phyloP scores from a whole-genome alignment of 2,329 filamentous ascomycete genomes.

The Stenocarpella maydis region DNA sequence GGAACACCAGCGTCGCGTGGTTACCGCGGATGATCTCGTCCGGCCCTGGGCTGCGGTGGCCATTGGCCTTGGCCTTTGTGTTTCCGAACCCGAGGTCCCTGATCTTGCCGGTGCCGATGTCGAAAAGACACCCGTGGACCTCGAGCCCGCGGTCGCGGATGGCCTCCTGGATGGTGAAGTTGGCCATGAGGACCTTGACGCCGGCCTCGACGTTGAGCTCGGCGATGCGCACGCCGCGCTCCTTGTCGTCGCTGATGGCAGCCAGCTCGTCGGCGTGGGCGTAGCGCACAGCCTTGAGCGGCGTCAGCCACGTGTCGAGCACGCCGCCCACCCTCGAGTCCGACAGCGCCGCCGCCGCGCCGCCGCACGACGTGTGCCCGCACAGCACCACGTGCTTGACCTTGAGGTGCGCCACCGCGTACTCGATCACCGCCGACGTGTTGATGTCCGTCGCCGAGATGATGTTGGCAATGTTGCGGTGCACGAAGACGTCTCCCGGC shows the following conservation, averaged over 20 bases:
- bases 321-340: conserved; percentile 59
- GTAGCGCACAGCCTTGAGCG: conserved; percentile 54
- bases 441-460: conserved; percentile 78
- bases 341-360: conserved; percentile 66
- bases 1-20: conserved; percentile 61
- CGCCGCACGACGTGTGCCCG: conserved; percentile 74
- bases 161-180: conserved; percentile 74
- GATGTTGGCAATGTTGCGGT: conserved; percentile 91
- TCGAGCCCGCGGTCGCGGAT: conserved; percentile 74
- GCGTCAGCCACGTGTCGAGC: conserved; percentile 63
- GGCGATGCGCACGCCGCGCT: conserved; percentile 68
- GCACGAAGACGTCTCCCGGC: conserved; percentile 86
- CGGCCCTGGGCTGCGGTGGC: conserved; percentile 30
- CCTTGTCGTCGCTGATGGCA: conserved; percentile 60
- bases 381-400: conserved; percentile 76
- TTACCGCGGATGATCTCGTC: conserved; percentile 54
- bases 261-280: conserved; percentile 64
- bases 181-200: conserved; percentile 72
- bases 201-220: conserved; percentile 80
- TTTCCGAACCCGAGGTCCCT: conserved; percentile 58
- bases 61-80: conserved; percentile 36
- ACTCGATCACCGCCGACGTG: conserved; percentile 79
- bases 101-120: conserved; percentile 61
- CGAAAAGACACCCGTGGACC: conserved; percentile 82
- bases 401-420: conserved; percentile 75